Evolutionary conservation across 1,139 yeast genomes (phyloP), one percentile per base, ranked within the genome.

Genomic region (Suhomyces choctaworum): DNA sequence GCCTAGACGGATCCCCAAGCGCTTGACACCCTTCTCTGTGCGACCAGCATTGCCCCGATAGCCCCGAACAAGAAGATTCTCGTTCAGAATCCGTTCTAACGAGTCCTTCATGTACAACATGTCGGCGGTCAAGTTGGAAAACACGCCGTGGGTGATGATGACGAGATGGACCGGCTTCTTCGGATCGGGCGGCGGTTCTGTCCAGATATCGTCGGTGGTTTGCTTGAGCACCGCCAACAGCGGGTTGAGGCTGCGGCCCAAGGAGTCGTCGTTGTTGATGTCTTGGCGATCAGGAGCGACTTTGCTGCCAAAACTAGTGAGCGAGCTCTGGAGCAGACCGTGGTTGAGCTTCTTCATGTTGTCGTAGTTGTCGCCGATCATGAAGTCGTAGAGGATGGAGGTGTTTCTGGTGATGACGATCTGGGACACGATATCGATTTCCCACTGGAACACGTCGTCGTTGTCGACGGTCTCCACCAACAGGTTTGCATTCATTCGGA

Each of bases 401-500:
- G 56, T 51, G 14, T 42, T 42, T 12, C 51, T 42, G 14, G 55
- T 52, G 25, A 53, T 42, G 20, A 53, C 50, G 5, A 56, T 52
- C 34, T 55, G 61, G 12, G 57, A 52, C 5, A 53, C 40, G 7
- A 56, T 37, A 30, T 55, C 59, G 16, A 54, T 40, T 8, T 46
- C 46, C 60, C 60, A 56, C 25, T 39, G 50, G 27, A 47, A 46
- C 16, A 47, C 30, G 22, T 39, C 39, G 19, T 45, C 46, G 4
- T 44, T 44, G 8, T 31, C 36, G 3, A 21, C 13, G 8, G 45
- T 34, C 9, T 39, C 44, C 16, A 48, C 42, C 10, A 40, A 41
- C 56, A 73, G 44, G 66, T 75, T 79, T 17, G 78, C 70, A 47
- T 67, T 61, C 56, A 82, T 46, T 45, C 41, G 25, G 20, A 79